These are phyloP conservation scores for Hypoxylon subgilvum DNA, from an alignment of 495 filamentous ascomycete species.

Conservation along the genomic window DNA sequence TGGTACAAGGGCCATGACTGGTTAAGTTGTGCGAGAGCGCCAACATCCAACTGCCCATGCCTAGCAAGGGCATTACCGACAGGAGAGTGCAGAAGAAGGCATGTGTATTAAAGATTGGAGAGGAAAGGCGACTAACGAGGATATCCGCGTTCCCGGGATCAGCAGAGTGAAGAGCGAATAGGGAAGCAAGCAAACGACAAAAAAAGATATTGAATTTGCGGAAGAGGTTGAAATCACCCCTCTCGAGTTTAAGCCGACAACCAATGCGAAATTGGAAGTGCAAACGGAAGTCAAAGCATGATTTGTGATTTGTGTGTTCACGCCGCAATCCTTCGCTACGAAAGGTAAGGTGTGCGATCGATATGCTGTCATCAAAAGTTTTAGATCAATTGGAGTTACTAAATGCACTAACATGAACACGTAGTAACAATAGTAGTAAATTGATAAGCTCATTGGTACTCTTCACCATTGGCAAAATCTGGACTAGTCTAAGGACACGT, in stretches of 20 bases:
- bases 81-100: slow-evolving; percentile 39
- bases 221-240: background rate
- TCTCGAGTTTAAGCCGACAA: slow-evolving; percentile 9
- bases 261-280: slow-evolving; percentile 11
- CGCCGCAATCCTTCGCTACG: too few relatives aligned
- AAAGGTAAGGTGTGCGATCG: too few relatives aligned
- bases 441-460: slow-evolving; percentile 22
- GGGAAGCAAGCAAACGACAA: background rate
- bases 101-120: slow-evolving; percentile 38
- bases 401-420: slow-evolving; percentile 28
- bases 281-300: background rate
- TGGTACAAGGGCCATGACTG: slow-evolving; percentile 22
- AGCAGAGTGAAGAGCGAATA: slow-evolving; percentile 4
- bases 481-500: slow-evolving; percentile 41
- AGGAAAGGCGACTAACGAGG: background rate
- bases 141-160: background rate
- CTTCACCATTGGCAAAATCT: slow-evolving; percentile 7
- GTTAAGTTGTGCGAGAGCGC: slow-evolving; percentile 30
- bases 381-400: slow-evolving; percentile 4
- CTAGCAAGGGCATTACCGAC: slow-evolving; percentile 56
- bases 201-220: background rate
- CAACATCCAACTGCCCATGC: slow-evolving; percentile 43
- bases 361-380: slow-evolving; percentile 17
- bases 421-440: background rate
- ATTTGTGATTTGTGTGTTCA: too few relatives aligned